A percentile compares a stretch with the other conserved stretches of the same genome.
These are phyloP conservation scores for Linaria vulgaris DNA, from an alignment of 257 asterid genomes.

Conservation along the genomic window DNA sequence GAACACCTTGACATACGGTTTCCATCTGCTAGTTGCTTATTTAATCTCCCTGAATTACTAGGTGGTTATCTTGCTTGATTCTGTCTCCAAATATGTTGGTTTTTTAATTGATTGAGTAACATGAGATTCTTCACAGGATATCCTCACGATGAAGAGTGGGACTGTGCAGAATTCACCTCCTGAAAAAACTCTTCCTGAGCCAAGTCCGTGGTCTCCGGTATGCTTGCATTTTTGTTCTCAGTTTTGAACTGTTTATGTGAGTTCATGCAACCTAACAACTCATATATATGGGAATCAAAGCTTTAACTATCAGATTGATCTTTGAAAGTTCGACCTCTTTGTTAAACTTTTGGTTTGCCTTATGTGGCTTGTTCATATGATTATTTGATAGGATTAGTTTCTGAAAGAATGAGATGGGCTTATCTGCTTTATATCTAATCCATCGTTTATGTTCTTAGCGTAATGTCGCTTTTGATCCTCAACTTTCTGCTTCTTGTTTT, in stretches of 20 bases:
- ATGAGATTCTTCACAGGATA: constrained; percentile 56
- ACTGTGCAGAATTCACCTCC: constrained; percentile 95
- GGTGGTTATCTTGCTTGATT: constrained; percentile 4
- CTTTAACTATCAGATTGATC: neutral
- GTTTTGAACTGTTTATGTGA: constrained; percentile 18
- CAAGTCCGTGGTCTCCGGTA: constrained; percentile 99
- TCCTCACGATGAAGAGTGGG: constrained; percentile 76
- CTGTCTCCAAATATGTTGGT: constrained; percentile 15
- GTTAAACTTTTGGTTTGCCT: constrained; percentile 3
- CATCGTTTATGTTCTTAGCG: neutral
- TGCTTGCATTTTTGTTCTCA: constrained; percentile 30
- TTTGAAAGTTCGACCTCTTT: neutral
- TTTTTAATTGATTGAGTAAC: constrained; percentile 14
- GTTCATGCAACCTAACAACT: constrained; percentile 2
- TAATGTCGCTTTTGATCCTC: neutral
- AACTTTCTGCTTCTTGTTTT: neutral
- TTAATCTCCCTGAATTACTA: neutral
- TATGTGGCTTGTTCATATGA: constrained; percentile 8
- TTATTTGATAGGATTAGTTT: too few relatives aligned
- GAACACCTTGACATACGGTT: constrained; percentile 1
- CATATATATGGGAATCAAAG: constrained; percentile 4
- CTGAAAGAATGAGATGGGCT: neutral
- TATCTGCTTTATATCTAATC: neutral
- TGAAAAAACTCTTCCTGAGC: constrained; percentile 80
- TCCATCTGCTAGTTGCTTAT: neutral